Percentiles rank a stretch among this genome's conserved stretches.
These are phyloP conservation scores for Aspergillus sclerotiicarbonarius DNA, from an alignment of 495 filamentous ascomycete genomes.

Conservation along the genomic window DNA sequence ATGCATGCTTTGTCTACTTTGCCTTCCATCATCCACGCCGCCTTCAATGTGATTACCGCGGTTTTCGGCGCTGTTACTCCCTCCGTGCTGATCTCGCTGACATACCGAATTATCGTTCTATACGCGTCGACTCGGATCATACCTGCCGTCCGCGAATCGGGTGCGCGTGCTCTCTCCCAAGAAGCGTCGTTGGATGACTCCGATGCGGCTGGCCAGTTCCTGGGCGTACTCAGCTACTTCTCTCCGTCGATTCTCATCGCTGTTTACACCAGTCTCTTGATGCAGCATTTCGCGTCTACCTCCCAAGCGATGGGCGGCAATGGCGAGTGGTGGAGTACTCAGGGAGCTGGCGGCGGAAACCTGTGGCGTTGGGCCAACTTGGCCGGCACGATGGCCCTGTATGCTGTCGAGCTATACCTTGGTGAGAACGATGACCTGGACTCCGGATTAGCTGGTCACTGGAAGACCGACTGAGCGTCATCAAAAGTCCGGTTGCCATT, in stretches of 20 bases:
- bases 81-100: constrained; percentile 88
- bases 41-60: constrained; percentile 81
- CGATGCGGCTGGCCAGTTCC: constrained; percentile 73
- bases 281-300: constrained; percentile 87
- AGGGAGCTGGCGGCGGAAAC: constrained; percentile 77
- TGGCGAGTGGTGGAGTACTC: constrained; percentile 81
- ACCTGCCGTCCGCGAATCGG: constrained; percentile 82
- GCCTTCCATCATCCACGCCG: constrained; percentile 78
- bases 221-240: constrained; percentile 86
- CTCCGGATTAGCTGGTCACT: constrained; percentile 69
- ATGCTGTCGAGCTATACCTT: constrained; percentile 83
- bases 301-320: constrained; percentile 57
- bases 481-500: neutral
- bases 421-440: constrained; percentile 72
- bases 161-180: constrained; percentile 75
- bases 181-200: constrained; percentile 81
- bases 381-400: constrained; percentile 79
- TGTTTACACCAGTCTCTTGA: constrained; percentile 92
- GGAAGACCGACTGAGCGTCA: constrained; percentile 81
- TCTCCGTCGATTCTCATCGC: constrained; percentile 88
- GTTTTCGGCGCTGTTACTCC: constrained; percentile 92
- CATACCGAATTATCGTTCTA: constrained; percentile 88
- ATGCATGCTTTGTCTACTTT: constrained; percentile 79
- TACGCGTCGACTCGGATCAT: constrained; percentile 97
- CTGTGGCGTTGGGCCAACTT: constrained; percentile 93